A percentile compares a stretch with the other conserved stretches of the same genome.
Conservation (phyloP, 2,329 filamentous ascomycete species). For the Xylariaceae sp. region DNA sequence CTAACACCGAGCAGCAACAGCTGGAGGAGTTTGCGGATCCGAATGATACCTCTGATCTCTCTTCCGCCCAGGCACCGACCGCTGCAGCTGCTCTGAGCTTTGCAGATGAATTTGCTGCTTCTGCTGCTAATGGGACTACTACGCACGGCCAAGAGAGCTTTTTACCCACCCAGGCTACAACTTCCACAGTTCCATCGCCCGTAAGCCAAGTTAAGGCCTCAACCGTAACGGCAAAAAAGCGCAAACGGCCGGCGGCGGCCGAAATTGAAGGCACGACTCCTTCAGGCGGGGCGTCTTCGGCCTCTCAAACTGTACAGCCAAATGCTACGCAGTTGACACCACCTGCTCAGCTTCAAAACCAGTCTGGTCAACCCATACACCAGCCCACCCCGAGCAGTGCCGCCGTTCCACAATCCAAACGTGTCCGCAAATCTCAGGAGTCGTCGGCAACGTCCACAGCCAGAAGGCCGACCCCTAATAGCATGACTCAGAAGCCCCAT, state of each 20-base stretch:
- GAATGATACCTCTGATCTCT: conserved; percentile 9
- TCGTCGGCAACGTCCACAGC: conserved; percentile 20
- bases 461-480: conserved; percentile 28
- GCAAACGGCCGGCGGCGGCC: conserved; percentile 29
- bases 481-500: conserved; percentile 22
- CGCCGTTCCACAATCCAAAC: conserved; percentile 27
- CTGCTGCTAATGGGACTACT: conserved; percentile 18
- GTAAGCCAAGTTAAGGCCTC: conserved; percentile 31
- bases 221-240: conserved; percentile 33
- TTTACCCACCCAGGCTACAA: conserved; percentile 8
- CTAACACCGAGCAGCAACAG: conserved; percentile 10
- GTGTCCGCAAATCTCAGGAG: conserved; percentile 32
- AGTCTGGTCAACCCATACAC: conserved; percentile 21
- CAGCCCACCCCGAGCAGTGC: conserved; percentile 20
- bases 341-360: conserved; percentile 21
- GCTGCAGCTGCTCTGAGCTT: conserved; percentile 13
- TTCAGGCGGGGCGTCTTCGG: conserved; percentile 8
- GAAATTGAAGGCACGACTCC: conserved; percentile 18
- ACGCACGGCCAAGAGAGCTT: conserved; percentile 21
- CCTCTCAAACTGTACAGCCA: conserved; percentile 22
- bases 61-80: conserved; percentile 15
- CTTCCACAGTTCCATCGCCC: conserved; percentile 16
- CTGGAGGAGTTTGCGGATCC: conserved; percentile 16
- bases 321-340: conserved; percentile 17
- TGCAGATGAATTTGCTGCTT: conserved; percentile 13